These are phyloP conservation scores for Thinopyrum elongatum DNA, from an alignment of 176 grass and related monocot genomes.

Conservation along the genomic window DNA sequence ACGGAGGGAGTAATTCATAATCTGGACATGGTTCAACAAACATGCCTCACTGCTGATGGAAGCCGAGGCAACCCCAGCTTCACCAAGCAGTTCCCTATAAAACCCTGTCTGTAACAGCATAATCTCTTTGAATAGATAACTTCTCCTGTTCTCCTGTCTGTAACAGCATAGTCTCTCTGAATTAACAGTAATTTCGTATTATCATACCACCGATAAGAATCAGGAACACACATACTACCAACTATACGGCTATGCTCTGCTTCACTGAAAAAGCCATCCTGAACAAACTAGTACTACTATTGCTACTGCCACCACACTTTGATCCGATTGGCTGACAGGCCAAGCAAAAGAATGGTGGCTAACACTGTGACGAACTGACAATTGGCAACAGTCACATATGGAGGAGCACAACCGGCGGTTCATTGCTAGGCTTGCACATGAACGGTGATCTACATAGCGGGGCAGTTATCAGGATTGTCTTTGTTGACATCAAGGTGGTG, in stretches of 20 bases:
- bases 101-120: too few relatives aligned
- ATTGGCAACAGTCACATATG: not conserved
- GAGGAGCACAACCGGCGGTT: not conserved
- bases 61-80: too few relatives aligned
- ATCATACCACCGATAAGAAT: not conserved
- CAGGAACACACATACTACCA: not conserved
- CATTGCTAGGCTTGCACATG: not conserved
- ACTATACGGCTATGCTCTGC: not conserved
- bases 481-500: not conserved
- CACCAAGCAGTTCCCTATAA: too few relatives aligned
- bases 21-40: too few relatives aligned
- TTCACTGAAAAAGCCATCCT: not conserved
- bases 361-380: not conserved
- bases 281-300: not conserved
- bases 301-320: not conserved
- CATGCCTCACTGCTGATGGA: too few relatives aligned
- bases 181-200: not conserved
- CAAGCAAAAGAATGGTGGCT: not conserved
- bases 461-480: not conserved
- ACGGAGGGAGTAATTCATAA: too few relatives aligned
- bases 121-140: not conserved
- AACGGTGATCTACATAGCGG: not conserved
- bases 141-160: not conserved
- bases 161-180: not conserved
- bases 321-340: not conserved